phyloP scores from a whole-genome alignment of 176 grass and related monocot genomes.

The Cenchrus americanus region DNA sequence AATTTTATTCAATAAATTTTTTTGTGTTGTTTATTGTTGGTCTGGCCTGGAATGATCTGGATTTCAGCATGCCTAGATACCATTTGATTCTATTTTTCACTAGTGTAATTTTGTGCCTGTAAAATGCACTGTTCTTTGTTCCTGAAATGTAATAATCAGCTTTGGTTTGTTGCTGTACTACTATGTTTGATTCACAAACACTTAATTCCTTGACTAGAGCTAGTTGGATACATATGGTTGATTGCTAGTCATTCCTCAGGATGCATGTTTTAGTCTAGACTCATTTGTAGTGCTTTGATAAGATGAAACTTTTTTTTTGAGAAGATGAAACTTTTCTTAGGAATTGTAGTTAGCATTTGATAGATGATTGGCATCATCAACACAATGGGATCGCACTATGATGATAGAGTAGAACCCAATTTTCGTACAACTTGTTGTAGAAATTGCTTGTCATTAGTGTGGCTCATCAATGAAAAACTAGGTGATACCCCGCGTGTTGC shows the following conservation, averaged over 20 bases:
- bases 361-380: neutral
- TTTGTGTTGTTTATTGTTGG: slow-evolving; percentile 36
- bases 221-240: neutral
- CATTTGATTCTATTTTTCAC: neutral
- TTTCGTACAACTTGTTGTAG: neutral
- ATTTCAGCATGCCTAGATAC: neutral
- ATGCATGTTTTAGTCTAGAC: neutral
- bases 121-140: slow-evolving; percentile 23
- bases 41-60: neutral
- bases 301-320: neutral
- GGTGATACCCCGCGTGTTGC: too few relatives aligned
- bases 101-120: neutral
- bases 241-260: neutral
- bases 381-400: neutral
- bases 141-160: slow-evolving; percentile 29
- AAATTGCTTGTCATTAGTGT: neutral
- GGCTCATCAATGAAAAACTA: neutral
- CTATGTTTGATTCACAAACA: slow-evolving; percentile 12
- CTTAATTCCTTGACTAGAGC: neutral
- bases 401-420: neutral
- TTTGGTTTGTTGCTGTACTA: neutral
- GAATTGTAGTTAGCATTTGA: slow-evolving; percentile 1
- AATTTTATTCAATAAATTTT: slow-evolving; percentile 11
- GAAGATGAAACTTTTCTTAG: neutral
- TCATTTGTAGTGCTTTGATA: too few relatives aligned